Percentiles rank a stretch among this genome's conserved stretches.
phyloP scores from a whole-genome alignment of 2,329 filamentous ascomycete species.

The Hymenoscyphus scutula region DNA sequence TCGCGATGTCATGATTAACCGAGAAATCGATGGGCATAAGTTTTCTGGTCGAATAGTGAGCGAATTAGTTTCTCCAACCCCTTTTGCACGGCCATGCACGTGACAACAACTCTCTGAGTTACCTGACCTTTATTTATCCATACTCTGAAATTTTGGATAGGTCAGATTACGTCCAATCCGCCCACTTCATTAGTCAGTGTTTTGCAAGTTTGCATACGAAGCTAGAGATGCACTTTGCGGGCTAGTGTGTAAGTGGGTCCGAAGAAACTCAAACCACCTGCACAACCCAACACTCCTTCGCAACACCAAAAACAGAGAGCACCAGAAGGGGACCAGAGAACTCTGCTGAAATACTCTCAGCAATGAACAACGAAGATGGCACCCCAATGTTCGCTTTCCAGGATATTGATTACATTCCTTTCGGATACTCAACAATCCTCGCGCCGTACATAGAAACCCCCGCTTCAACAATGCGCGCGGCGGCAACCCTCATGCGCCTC shows the following conservation, averaged over 20 bases:
- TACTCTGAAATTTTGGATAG: no score
- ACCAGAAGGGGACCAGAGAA: neutral
- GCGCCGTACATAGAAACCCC: constrained; percentile 29
- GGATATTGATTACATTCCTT: constrained; percentile 29
- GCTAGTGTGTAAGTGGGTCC: neutral
- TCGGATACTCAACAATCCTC: constrained; percentile 18
- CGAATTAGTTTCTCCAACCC: no score
- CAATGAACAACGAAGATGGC: constrained; percentile 27
- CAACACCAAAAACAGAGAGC: neutral
- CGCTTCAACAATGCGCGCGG: constrained; percentile 26
- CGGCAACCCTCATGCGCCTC: constrained; percentile 27
- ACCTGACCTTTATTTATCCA: no score
- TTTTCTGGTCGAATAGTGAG: no score
- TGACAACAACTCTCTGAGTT: no score
- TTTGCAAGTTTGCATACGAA: no score
- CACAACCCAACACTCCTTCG: neutral
- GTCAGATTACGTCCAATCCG: no score
- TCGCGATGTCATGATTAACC: no score
- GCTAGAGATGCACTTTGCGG: neutral
- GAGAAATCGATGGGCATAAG: no score
- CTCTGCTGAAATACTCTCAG: neutral
- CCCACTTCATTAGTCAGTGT: no score
- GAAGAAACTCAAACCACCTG: neutral
- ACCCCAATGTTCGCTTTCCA: constrained; percentile 33
- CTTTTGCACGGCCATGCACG: no score